Percentiles rank a stretch among this genome's conserved stretches.
phyloP scores from a whole-genome alignment of 352 stramenopile species.

The Globisporangium radiosum region DNA sequence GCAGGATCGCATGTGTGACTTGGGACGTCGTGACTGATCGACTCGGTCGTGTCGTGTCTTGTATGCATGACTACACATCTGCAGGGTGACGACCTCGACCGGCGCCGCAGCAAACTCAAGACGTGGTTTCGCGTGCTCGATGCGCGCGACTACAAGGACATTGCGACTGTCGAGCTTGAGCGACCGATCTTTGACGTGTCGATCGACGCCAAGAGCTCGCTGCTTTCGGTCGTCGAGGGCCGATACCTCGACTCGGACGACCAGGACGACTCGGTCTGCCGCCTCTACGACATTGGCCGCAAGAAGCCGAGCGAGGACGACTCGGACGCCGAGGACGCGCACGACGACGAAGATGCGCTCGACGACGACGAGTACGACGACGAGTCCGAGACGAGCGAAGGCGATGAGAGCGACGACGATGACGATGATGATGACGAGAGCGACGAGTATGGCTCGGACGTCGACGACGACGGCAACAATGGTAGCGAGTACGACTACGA shows the following conservation, averaged over 20 bases:
- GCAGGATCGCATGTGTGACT: no score
- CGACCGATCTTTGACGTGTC: conserved; percentile 68
- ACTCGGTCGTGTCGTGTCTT: no score
- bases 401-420: conserved; percentile 36
- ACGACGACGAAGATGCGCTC: conserved; percentile 60
- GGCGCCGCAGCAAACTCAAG: conserved; percentile 59
- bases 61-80: no score
- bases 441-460: conserved; percentile 36
- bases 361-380: conserved; percentile 80
- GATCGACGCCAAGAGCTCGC: conserved; percentile 55
- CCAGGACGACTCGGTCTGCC: conserved; percentile 75
- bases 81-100: conserved; percentile 52
- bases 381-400: conserved; percentile 37
- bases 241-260: conserved; percentile 55
- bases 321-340: conserved; percentile 76
- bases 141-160: conserved; percentile 77
- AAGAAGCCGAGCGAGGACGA: conserved; percentile 83
- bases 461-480: conserved; percentile 17
- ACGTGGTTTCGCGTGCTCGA: conserved; percentile 84
- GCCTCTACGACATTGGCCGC: conserved; percentile 83
- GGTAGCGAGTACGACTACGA: conserved; percentile 34
- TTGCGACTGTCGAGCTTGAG: conserved; percentile 76
- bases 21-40: no score
- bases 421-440: conserved; percentile 31
- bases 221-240: conserved; percentile 70